phyloP scores from a whole-genome alignment of 2,329 filamentous ascomycete genomes.

The Stemphylium vesicarium region DNA sequence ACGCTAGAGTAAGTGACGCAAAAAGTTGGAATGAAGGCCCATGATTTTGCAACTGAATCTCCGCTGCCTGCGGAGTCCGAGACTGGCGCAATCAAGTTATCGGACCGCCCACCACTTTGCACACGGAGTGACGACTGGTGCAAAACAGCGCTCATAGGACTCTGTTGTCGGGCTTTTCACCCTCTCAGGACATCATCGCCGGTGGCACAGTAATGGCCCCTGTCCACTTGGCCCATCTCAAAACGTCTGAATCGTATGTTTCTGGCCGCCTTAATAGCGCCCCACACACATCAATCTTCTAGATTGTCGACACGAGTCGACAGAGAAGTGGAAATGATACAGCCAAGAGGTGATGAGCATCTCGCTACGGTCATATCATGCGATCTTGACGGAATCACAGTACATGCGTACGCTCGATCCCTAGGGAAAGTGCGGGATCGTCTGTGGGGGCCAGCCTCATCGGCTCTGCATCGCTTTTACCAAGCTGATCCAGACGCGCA shows the following conservation, averaged over 20 bases:
- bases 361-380: constrained; percentile 11
- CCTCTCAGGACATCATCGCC: constrained; percentile 10
- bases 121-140: neutral
- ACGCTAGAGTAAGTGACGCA: constrained; percentile 3
- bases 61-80: constrained; percentile 1
- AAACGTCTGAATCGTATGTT: constrained; percentile 18
- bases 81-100: constrained; percentile 7
- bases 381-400: constrained; percentile 10
- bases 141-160: constrained; percentile 4
- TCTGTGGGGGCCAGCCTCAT: constrained; percentile 4
- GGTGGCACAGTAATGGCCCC: constrained; percentile 9
- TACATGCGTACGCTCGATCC: neutral
- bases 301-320: constrained; percentile 12
- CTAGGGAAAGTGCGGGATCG: constrained; percentile 2
- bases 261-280: constrained; percentile 15
- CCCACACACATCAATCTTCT: constrained; percentile 14
- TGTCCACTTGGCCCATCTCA: constrained; percentile 7
- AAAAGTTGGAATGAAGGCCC: constrained; percentile 1
- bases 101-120: constrained; percentile 4
- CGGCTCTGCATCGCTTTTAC: neutral
- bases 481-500: constrained; percentile 7
- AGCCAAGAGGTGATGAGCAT: constrained; percentile 9
- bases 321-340: neutral
- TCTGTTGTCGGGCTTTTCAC: constrained; percentile 7
- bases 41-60: neutral